Evolutionary conservation across 345 rosid genomes (phyloP).

Genomic region (Eucalyptus globulus): DNA sequence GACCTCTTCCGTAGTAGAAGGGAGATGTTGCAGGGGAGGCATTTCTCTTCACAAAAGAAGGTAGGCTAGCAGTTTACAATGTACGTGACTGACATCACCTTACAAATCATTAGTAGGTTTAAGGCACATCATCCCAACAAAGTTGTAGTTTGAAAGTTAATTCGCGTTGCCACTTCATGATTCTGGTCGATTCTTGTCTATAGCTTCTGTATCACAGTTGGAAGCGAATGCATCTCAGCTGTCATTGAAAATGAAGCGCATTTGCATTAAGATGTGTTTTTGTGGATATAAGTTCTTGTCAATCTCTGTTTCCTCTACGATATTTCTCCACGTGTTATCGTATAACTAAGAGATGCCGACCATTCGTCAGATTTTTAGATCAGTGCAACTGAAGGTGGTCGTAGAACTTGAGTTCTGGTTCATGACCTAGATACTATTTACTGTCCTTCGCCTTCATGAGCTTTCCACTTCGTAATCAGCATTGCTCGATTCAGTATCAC

Average conservation of each 20-base stretch:
- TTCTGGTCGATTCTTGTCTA: neutral
- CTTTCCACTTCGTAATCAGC: neutral
- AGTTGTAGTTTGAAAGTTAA: neutral
- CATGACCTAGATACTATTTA: neutral
- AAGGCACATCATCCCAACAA: neutral
- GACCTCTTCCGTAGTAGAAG: neutral
- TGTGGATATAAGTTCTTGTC: neutral
- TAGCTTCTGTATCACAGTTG: neutral
- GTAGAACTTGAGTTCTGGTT: neutral
- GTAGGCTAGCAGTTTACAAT: neutral
- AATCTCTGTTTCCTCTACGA: neutral
- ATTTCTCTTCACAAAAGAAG: neutral
- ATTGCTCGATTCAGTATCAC: neutral
- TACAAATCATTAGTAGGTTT: neutral
- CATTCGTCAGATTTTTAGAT: neutral
- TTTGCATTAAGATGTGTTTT: neutral
- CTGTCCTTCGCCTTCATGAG: neutral
- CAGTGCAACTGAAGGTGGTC: neutral
- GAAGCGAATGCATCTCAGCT: neutral
- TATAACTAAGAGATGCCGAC: neutral
- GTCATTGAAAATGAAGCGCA: neutral
- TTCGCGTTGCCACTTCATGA: neutral
- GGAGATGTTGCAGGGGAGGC: neutral
- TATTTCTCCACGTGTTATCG: neutral
- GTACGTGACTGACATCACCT: neutral